Evolutionary conservation across 192 early-diverging fungal genomes (phyloP), one percentile per base, ranked within the genome.

Genomic region (Rhizophagus sp.): DNA sequence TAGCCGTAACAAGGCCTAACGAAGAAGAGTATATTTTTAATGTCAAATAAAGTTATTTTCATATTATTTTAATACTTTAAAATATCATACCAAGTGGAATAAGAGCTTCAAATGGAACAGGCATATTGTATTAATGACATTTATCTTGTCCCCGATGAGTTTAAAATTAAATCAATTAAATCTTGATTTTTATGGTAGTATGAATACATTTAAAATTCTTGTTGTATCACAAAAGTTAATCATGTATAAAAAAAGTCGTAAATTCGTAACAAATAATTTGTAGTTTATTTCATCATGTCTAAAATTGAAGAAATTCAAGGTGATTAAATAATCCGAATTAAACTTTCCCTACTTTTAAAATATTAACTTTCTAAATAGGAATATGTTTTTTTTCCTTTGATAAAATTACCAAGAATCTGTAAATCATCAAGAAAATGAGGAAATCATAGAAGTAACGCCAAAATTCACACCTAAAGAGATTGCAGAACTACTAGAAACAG

Each of bases 51-150:
- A 69, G 19, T 36, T 22, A 69, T 1, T 30, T 41, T 27, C 13
- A 66, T 65, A 27, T 27, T 24, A 63, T 22, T 24, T 17, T 27
- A 67, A 67, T 33, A 27, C 19, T 34, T 39, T 69, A 39, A 2
- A 44, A 41, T 70, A 36, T n/a, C 19, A 34, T 82, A 80, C 84
- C 92, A 82, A 93, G 91, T 44, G 93, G 93, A 83, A 95, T 86
- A 78, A 95, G 78, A 25, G 90, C 89, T 87, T 95, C 93, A 76
- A 93, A 93, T 72, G 92, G 93, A 83, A 95, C 86, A 81, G 93
- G 93, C 93, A 92, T 92, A 57, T 57, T 57, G 52, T 57, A 57
- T 7, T 22, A 57, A 12, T 47, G 6, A 8, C 6, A 41, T 41
- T 41, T 41, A 41, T 41, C 39, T 41, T 41, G 39, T 6, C 7